These are phyloP conservation scores for Aaosphaeria arxii DNA, from an alignment of 2,329 filamentous ascomycete genomes.

Conservation along the genomic window DNA sequence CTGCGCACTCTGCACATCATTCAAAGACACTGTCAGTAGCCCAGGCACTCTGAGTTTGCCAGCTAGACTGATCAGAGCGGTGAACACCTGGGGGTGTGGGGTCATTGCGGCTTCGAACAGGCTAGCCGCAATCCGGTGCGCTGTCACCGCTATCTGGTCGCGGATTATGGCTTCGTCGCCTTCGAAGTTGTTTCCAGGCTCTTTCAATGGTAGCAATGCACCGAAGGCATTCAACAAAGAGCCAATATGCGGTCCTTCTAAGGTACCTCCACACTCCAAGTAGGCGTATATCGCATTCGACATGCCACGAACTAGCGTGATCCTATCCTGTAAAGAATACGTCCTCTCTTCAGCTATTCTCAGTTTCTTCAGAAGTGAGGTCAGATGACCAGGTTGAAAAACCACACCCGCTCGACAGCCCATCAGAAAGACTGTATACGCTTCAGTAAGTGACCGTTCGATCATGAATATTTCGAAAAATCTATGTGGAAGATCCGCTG, in stretches of 20 bases:
- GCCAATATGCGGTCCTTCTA: slow-evolving; percentile 37
- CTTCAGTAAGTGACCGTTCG: slow-evolving; percentile 46
- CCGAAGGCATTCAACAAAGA: slow-evolving; percentile 35
- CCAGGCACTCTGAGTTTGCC: slow-evolving; percentile 21
- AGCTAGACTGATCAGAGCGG: slow-evolving; percentile 28
- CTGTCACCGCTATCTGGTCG: slow-evolving; percentile 18
- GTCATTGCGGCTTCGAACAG: slow-evolving; percentile 28
- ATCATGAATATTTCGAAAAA: slow-evolving; percentile 46
- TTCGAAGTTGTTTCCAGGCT: slow-evolving; percentile 12
- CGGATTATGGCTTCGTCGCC: slow-evolving; percentile 17
- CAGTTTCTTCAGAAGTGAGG: slow-evolving; percentile 32
- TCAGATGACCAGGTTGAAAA: slow-evolving; percentile 29
- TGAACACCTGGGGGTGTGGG: slow-evolving; percentile 15
- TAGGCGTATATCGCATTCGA: slow-evolving; percentile 43
- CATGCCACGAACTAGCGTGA: slow-evolving; percentile 35
- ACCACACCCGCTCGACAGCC: slow-evolving; percentile 45
- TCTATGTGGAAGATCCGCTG: slow-evolving; percentile 38
- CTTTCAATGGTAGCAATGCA: slow-evolving; percentile 19
- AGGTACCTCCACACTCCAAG: slow-evolving; percentile 36
- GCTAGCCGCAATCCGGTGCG: slow-evolving; percentile 19
- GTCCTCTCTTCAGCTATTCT: slow-evolving; percentile 14
- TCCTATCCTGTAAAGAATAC: slow-evolving; percentile 13
- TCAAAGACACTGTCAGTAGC: slow-evolving; percentile 19
- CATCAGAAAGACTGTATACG: slow-evolving; percentile 47
- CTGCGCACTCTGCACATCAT: slow-evolving; percentile 18